Evolutionary conservation across 2,329 filamentous ascomycete species (phyloP), one percentile per base, ranked within the genome.

Genomic region (Claviceps purpurea): DNA sequence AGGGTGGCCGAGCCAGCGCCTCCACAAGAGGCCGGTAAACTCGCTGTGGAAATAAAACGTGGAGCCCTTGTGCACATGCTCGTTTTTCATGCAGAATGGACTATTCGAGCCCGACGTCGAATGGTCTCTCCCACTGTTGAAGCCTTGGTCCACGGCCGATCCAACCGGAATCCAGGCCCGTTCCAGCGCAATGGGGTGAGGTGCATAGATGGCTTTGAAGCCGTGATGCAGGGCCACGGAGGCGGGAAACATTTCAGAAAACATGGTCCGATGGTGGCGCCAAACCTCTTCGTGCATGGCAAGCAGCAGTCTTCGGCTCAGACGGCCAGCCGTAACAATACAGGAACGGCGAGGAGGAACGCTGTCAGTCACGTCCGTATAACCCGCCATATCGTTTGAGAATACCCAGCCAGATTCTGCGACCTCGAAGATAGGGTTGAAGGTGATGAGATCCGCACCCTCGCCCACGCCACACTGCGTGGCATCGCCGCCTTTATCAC

Each of bases 41-140:
- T 82, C 78, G 22, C 82, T 82, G 59, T 89, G 85, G 67, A 89
- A 94, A 67, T 91, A 94, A 86, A 87, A 95, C 45, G 78, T 89
- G 44, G 83, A 84, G 14, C 88, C 87, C 59, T 80, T 79, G 70
- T 91, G 89, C 66, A 90, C 90, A 65, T 89, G 86, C 68, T 94
- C 88, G 50, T 88, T 82, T 57, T 78, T 75, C 20, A 75, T 61
- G 52, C 83, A 81, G 58, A 85, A 89, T 6, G 86, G 76, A 41
- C 81, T 84, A 39, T 84, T 81, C 34, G 73, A 71, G 1, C 84
- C 79, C 7, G 82, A 78, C 0, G 81, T 76, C 1, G 78, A 81
- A 56, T 81, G 81, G 58, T 84, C 79, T n/a, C 77, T 72, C 24
- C 85, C 84, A 30, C 79, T 82, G 62, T 95, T 94, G 73, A 94